Base-by-base conservation (phyloP, 768 basidiomycete genomes). In the Hygrophorus pudorinus region DNA sequence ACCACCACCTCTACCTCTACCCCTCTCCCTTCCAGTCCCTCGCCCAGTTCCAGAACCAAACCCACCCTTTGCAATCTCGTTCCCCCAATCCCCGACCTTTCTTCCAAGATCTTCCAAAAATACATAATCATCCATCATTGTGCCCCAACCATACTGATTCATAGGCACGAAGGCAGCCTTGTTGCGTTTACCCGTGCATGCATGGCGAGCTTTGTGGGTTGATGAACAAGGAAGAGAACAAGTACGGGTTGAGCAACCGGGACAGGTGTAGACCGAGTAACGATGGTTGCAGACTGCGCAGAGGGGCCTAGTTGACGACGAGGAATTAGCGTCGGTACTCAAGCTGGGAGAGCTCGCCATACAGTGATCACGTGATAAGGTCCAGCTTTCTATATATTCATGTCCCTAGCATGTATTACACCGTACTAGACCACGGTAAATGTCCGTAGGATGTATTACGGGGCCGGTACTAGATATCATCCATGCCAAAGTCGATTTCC, bases 111-210 rank as follows among this genome's bases (percentile, higher is more conserved):
- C 85, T 63, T 96, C 92, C 51, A 96, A 67, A 58, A 80, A 92
- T 33, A 71, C 69, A 59, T 91, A 96, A 63, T 96, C 92, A 53
- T 81, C 75, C 80, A 90, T 85, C 80, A 94, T 82, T 20, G 75
- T 72, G 7, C 88, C 87, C 76, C 85, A 89, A 4, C 77, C 75
- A 55, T 90, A 94, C 52, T 78, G 57, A 53, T 87, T 90, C 78
- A 92, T 82, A 10, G 84, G 76, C 12, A 91, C 77, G 57, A 80
- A 88, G 2, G 71, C 72, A 0, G 68, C 77, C 54, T 80, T 81
- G 64, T 91, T 72, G 44, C 88, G 80, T 48, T 76, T 66, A 9
- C 88, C 89, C 0, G 75, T 72, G 56, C 88, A 91, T 11, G 70
- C 70, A 12, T 67, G 70, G 12, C 59, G 48, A 9, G 65, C 51